phyloP scores from a whole-genome alignment of 306 rosid genomes.

The Senna tora region DNA sequence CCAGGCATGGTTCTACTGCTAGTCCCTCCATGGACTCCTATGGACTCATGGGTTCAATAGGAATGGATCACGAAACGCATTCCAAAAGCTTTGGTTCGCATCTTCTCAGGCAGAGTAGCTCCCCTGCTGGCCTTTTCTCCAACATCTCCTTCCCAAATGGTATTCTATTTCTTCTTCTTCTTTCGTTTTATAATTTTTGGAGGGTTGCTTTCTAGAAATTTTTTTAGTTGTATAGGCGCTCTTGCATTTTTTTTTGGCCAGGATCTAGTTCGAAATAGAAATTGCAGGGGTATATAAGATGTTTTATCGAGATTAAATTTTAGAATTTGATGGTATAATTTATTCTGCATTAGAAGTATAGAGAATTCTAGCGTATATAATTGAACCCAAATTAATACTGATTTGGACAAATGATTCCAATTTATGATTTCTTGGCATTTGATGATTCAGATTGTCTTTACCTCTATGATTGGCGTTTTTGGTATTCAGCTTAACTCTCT shows the following conservation, averaged over 20 bases:
- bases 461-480: neutral
- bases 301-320: neutral
- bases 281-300: neutral
- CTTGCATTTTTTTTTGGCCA: neutral
- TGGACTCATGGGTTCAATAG: conserved; percentile 54
- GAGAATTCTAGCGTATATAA: conserved; percentile 8
- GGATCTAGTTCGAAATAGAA: neutral
- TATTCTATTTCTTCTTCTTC: conserved; percentile 37
- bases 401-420: conserved; percentile 16
- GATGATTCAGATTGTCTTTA: conserved; percentile 8
- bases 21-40: conserved; percentile 48
- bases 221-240: neutral
- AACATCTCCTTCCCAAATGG: conserved; percentile 63
- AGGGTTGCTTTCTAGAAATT: neutral
- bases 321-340: neutral
- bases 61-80: conserved; percentile 41
- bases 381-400: neutral
- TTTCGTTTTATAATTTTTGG: neutral
- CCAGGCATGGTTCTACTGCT: conserved; percentile 46
- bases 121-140: conserved; percentile 64
- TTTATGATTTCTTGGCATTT: conserved; percentile 30
- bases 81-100: conserved; percentile 39
- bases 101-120: conserved; percentile 67
- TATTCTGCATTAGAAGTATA: neutral
- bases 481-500: conserved; percentile 5